Percentiles rank a stretch among this genome's conserved stretches.
Evolutionary conservation across 148 eudicot species (phyloP).

Genomic region (Oxyria digyna): DNA sequence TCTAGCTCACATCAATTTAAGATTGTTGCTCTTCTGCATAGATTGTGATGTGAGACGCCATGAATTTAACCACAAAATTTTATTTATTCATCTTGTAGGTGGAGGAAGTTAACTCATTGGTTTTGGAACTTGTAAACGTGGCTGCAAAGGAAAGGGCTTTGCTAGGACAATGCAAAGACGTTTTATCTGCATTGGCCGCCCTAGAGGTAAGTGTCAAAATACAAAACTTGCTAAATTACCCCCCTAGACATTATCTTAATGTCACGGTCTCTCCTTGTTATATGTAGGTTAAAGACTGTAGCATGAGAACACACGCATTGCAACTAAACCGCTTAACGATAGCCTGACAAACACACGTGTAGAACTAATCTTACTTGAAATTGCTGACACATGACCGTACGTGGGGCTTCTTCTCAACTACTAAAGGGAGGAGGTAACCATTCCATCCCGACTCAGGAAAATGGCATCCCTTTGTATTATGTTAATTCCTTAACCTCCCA

Average conservation of each 20-base stretch:
- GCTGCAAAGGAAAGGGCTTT: conserved; percentile 48
- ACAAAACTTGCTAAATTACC: no score
- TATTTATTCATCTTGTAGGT: conserved; percentile 28
- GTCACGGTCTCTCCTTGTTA: neutral
- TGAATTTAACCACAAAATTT: neutral
- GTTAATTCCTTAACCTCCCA: conserved; percentile 5
- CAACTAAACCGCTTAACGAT: conserved; percentile 52
- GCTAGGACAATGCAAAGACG: conserved; percentile 57
- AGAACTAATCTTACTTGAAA: conserved; percentile 46
- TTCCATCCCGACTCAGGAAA: neutral
- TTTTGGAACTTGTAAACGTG: conserved; percentile 52
- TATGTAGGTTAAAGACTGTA: conserved; percentile 73
- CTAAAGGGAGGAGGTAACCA: conserved; percentile 3
- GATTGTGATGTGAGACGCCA: neutral
- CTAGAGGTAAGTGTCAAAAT: conserved; percentile 37
- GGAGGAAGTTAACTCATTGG: conserved; percentile 58
- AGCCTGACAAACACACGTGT: conserved; percentile 46
- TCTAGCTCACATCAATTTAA: neutral
- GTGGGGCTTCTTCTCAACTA: conserved; percentile 7
- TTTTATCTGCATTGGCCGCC: conserved; percentile 50
- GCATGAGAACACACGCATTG: conserved; percentile 76
- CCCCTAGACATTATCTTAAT: no score
- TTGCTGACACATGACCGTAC: neutral
- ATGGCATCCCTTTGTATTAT: neutral
- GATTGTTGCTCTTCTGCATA: neutral